Evolutionary conservation across 2,329 filamentous ascomycete genomes (phyloP), one percentile per base, ranked within the genome.

Genomic region (Pleomassaria siparia): DNA sequence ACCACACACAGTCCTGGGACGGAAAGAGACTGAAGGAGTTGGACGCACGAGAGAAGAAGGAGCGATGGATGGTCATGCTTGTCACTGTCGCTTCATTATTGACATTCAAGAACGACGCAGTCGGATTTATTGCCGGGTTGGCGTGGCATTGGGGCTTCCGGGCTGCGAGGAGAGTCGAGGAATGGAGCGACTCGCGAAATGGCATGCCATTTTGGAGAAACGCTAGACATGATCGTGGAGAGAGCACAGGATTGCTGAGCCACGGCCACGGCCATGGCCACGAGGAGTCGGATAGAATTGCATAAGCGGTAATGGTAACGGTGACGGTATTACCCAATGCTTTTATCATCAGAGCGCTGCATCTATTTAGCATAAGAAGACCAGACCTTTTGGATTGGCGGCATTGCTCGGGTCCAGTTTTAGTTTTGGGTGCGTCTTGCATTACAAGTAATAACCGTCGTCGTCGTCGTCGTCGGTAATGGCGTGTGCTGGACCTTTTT

Each of bases 61-160:
- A 89, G 67, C 79, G 91, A 47, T 96, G 89, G 88, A 88, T 84
- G 18, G 86, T 96, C 0, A 95, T 96, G 91, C 78, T 96, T 49
- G 86, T 91, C 52, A 97, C 92, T 0, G 84, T 89, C 8, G 91
- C 88, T 0, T 81, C 87, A 2, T 80, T 95, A 44, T 71, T 97
- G 41, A 90, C 89, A 0, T 96, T 95, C 62, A 87, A 84, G 68
- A 97, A 96, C 63, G 91, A 95, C 71, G 91, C 86, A 0, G 81
- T 96, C 5, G 92, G 92, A 0, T 96, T 96, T 60, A 50, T 88
- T 12, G 89, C 87, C 0, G 92, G 92, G 0, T 81, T 95, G 77
- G 67, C 88, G 3, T 95, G 90, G 67, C 84, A 92, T 70, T 86
- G 80, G 72, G 82, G 83, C 0, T 88, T 91, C 30, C 54, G 49